phyloP scores from a whole-genome alignment of 2,329 filamentous ascomycete genomes.

The Stromatinia cepivora region DNA sequence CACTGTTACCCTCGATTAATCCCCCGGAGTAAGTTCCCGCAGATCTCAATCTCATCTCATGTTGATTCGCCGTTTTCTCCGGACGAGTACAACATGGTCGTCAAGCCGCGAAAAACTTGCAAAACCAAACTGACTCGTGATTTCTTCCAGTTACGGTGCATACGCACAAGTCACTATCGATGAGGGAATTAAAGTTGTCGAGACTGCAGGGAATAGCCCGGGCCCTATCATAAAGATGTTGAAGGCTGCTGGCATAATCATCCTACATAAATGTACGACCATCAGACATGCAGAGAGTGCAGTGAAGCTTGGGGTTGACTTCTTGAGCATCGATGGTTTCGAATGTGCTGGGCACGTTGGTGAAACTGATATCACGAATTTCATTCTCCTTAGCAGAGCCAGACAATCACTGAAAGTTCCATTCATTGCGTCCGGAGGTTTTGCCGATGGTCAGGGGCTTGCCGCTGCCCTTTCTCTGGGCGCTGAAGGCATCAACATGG shows the following conservation, averaged over 20 bases:
- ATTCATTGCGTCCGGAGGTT: constrained; percentile 94
- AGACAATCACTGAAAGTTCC: constrained; percentile 81
- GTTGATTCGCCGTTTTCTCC: constrained; percentile 20
- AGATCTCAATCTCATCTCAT: constrained; percentile 11
- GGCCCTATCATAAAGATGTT: constrained; percentile 88
- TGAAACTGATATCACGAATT: constrained; percentile 85
- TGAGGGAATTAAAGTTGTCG: constrained; percentile 86
- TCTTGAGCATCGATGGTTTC: constrained; percentile 95
- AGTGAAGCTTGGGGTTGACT: constrained; percentile 92
- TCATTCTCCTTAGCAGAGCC: constrained; percentile 81
- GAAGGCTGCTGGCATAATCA: constrained; percentile 74
- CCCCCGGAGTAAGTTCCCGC: constrained; percentile 64
- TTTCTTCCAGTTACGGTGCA: constrained; percentile 60
- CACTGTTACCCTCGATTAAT: constrained; percentile 83
- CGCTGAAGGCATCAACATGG: constrained; percentile 97
- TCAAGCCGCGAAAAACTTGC: constrained; percentile 8
- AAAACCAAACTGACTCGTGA: constrained; percentile 9
- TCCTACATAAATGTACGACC: constrained; percentile 97
- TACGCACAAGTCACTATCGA: constrained; percentile 93
- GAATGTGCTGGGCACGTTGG: constrained; percentile 92
- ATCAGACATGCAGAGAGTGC: constrained; percentile 91
- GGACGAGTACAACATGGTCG: constrained; percentile 4
- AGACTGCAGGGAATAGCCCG: constrained; percentile 88
- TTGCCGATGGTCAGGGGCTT: constrained; percentile 90
- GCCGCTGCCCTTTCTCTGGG: constrained; percentile 88